These are phyloP conservation scores for Cyberlindnera japonica DNA, from an alignment of 805 yeast genomes.

Conservation along the genomic window DNA sequence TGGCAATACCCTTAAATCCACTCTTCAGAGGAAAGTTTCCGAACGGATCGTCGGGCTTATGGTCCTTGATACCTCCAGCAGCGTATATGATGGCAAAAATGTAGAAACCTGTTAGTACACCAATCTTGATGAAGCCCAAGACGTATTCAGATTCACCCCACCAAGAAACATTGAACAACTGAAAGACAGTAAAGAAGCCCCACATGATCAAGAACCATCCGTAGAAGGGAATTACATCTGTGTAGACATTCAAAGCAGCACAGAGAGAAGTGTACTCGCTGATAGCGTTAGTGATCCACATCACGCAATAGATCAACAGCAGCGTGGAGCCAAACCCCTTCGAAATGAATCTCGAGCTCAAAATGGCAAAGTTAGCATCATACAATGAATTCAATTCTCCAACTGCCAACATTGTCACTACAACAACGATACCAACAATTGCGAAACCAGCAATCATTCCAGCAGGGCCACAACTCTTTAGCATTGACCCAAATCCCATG, in stretches of 20 bases:
- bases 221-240: constrained; percentile 49
- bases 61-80: constrained; percentile 38
- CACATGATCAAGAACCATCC: constrained; percentile 54
- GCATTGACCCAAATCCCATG: constrained; percentile 50
- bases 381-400: constrained; percentile 54
- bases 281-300: constrained; percentile 54
- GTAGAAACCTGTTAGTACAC: constrained; percentile 48
- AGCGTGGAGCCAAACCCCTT: constrained; percentile 56
- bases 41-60: constrained; percentile 34
- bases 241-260: constrained; percentile 46
- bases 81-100: constrained; percentile 45
- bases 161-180: constrained; percentile 46
- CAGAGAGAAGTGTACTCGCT: constrained; percentile 54
- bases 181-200: constrained; percentile 47
- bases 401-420: constrained; percentile 50
- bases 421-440: constrained; percentile 48
- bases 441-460: constrained; percentile 50
- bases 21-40: constrained; percentile 33
- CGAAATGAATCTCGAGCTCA: constrained; percentile 49
- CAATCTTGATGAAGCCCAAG: constrained; percentile 46
- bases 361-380: constrained; percentile 51
- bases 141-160: constrained; percentile 58
- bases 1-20: constrained; percentile 54
- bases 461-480: constrained; percentile 49
- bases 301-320: constrained; percentile 48